These are phyloP conservation scores for Colletotrichum lentis DNA, from an alignment of 2,329 filamentous ascomycete species.

Conservation along the genomic window DNA sequence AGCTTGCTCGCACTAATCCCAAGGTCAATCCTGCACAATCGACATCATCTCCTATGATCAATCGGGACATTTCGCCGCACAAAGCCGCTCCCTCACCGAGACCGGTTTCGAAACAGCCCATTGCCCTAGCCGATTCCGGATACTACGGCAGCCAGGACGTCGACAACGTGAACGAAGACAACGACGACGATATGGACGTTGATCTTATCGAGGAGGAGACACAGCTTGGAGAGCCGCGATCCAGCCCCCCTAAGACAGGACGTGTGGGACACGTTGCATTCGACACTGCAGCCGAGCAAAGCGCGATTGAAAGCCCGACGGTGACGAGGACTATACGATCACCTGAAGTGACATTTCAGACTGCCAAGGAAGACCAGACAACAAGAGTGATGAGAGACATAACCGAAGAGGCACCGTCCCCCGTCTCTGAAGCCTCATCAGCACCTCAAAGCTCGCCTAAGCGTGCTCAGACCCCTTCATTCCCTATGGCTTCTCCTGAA, in stretches of 20 bases:
- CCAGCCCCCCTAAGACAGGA: constrained; percentile 32
- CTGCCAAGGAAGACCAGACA: constrained; percentile 56
- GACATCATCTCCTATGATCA: constrained; percentile 47
- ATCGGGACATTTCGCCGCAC: constrained; percentile 47
- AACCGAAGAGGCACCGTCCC: constrained; percentile 31
- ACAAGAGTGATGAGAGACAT: constrained; percentile 39
- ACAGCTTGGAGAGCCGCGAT: constrained; percentile 29
- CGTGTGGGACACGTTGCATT: constrained; percentile 36
- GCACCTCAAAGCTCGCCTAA: constrained; percentile 39
- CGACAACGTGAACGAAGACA: constrained; percentile 42
- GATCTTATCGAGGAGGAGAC: constrained; percentile 43
- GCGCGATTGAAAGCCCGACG: constrained; percentile 38
- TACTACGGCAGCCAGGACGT: constrained; percentile 71
- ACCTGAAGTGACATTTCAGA: constrained; percentile 52
- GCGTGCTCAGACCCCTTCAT: constrained; percentile 12
- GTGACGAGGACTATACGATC: constrained; percentile 41
- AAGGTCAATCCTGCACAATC: constrained; percentile 66
- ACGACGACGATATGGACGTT: constrained; percentile 58
- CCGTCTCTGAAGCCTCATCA: constrained; percentile 34
- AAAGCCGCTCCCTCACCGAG: constrained; percentile 47
- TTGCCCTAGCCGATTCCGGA: constrained; percentile 68
- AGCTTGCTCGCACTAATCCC: constrained; percentile 59
- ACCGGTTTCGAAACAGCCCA: constrained; percentile 45
- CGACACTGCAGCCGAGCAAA: constrained; percentile 29
- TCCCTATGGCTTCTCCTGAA: constrained; percentile 38